These are phyloP conservation scores for Nakaseomyces uthaithaninus DNA, from an alignment of 1,139 yeast genomes.

Conservation along the genomic window DNA sequence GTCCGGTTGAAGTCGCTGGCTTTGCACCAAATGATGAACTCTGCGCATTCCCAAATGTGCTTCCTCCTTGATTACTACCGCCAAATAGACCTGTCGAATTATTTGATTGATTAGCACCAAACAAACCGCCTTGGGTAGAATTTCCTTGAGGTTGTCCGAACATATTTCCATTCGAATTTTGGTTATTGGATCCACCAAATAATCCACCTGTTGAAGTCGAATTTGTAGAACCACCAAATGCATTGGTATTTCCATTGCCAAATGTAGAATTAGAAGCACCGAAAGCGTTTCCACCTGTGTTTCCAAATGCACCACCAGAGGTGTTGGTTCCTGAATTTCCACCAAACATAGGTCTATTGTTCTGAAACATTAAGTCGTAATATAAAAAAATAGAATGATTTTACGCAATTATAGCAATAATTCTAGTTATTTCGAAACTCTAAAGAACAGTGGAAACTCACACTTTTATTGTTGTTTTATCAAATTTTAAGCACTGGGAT, in stretches of 20 bases:
- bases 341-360: conserved; percentile 5
- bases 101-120: conserved; percentile 13
- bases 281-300: conserved; percentile 9
- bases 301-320: conserved; percentile 33
- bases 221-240: conserved; percentile 11
- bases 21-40: conserved; percentile 14
- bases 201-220: conserved; percentile 18
- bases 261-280: conserved; percentile 10
- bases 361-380: neutral
- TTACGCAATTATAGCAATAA: neutral
- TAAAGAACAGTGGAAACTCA: too few species aligned
- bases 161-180: conserved; percentile 23
- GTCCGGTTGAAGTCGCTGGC: conserved; percentile 8
- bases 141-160: conserved; percentile 17
- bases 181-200: conserved; percentile 16
- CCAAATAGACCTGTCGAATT: conserved; percentile 30
- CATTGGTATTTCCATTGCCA: conserved; percentile 15
- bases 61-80: neutral
- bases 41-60: conserved; percentile 12
- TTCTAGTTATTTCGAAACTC: too few species aligned
- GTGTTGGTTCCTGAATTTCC: conserved; percentile 10
- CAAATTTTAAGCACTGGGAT: too few species aligned
- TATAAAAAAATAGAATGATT: neutral
- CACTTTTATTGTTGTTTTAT: too few species aligned
- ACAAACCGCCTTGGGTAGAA: conserved; percentile 19